A percentile compares a stretch with the other conserved stretches of the same genome.
Evolutionary conservation across 2,329 filamentous ascomycete species (phyloP).

Genomic region (Graphiopsis chlorocephala): DNA sequence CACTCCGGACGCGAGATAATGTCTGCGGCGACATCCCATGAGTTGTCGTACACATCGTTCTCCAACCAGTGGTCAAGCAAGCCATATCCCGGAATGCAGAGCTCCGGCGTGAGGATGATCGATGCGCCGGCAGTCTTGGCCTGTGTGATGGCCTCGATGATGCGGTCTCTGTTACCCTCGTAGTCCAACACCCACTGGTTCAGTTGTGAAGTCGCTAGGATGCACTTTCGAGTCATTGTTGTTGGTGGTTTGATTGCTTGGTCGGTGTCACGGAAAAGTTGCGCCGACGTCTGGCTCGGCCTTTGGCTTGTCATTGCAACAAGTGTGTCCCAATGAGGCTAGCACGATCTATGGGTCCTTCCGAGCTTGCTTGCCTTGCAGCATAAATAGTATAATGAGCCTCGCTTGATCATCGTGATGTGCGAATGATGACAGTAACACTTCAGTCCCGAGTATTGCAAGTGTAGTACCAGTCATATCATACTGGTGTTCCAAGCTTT

Average conservation of each 20-base stretch:
- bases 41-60: slow-evolving; percentile 39
- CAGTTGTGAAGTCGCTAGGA: slow-evolving; percentile 45
- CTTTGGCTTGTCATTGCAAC: not conserved
- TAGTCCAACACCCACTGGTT: slow-evolving; percentile 57
- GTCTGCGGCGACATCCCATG: slow-evolving; percentile 60
- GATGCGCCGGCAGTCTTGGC: slow-evolving; percentile 63
- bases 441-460: not conserved
- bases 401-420: not conserved
- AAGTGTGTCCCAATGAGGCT: not conserved
- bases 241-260: slow-evolving; percentile 4
- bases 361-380: not conserved
- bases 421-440: not conserved
- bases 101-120: slow-evolving; percentile 50
- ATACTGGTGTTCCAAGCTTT: not conserved
- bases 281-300: slow-evolving; percentile 3
- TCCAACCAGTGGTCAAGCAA: slow-evolving; percentile 63
- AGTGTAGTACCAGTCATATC: not conserved
- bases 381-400: not conserved
- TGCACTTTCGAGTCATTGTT: slow-evolving; percentile 33
- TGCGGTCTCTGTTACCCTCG: slow-evolving; percentile 61
- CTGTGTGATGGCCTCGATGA: slow-evolving; percentile 59
- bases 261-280: slow-evolving; percentile 12
- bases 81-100: slow-evolving; percentile 61
- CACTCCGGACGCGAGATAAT: slow-evolving; percentile 61
- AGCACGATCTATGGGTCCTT: not conserved